Conservation (phyloP, 768 basidiomycete genomes). For the Daedaleopsis nitida region DNA sequence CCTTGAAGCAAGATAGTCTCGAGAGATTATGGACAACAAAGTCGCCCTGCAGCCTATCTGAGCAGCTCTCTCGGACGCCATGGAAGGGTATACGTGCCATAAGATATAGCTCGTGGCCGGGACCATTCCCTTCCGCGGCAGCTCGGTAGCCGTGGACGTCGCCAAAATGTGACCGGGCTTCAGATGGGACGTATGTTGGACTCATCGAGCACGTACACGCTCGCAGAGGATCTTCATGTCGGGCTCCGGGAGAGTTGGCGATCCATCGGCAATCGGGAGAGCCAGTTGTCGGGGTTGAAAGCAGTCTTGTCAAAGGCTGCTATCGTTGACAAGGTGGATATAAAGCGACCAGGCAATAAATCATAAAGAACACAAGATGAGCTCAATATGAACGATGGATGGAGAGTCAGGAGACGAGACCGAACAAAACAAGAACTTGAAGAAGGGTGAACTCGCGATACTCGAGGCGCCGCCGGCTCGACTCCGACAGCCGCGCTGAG, state of each 20-base stretch:
- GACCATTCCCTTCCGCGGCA: slow-evolving; percentile 80
- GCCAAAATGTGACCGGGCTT: slow-evolving; percentile 91
- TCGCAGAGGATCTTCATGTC: slow-evolving; percentile 95
- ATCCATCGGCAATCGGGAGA: slow-evolving; percentile 79
- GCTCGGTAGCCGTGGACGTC: slow-evolving; percentile 98
- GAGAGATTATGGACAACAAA: slow-evolving; percentile 94
- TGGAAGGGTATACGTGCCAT: slow-evolving; percentile 69
- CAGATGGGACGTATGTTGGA: slow-evolving; percentile 97
- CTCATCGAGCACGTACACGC: slow-evolving; percentile 89
- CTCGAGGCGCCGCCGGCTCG: too few relatives aligned
- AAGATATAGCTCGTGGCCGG: slow-evolving; percentile 94
- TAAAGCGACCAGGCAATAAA: neutral
- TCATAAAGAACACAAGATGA: neutral
- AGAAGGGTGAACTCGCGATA: too few relatives aligned
- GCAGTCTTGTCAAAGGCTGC: slow-evolving; percentile 23
- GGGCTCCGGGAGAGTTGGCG: slow-evolving; percentile 85
- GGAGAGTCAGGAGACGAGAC: too few relatives aligned
- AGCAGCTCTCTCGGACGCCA: slow-evolving; percentile 17
- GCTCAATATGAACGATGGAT: too few relatives aligned
- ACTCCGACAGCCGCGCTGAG: too few relatives aligned
- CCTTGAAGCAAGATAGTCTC: slow-evolving; percentile 95
- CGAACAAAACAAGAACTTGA: neutral
- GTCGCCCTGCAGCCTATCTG: slow-evolving; percentile 66
- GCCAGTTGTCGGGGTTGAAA: slow-evolving; percentile 76
- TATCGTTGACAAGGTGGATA: neutral